Conservation (phyloP, 148 eudicot species). For the Fallopia convolvulus region DNA sequence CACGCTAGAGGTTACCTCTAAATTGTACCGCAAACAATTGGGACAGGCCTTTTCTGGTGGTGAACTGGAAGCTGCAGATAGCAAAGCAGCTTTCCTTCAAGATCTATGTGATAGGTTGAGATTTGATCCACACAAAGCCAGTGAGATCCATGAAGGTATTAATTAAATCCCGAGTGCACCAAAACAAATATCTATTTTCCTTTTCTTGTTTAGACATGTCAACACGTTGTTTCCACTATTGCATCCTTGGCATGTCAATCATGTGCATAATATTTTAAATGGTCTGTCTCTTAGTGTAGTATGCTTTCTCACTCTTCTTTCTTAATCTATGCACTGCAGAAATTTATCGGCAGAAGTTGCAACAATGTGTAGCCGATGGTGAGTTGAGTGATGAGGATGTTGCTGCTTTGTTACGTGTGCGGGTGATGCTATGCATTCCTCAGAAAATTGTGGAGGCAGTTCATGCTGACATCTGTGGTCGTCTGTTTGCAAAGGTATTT, state of each 20-base stretch:
- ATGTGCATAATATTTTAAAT: neutral
- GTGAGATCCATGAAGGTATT: constrained; percentile 76
- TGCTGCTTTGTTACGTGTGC: constrained; percentile 55
- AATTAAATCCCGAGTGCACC: neutral
- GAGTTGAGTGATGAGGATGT: constrained; percentile 80
- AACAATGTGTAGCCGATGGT: constrained; percentile 70
- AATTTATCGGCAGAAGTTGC: constrained; percentile 87
- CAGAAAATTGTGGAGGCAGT: constrained; percentile 77
- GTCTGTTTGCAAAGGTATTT: constrained; percentile 76
- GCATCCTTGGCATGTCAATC: neutral
- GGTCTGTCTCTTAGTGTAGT: neutral
- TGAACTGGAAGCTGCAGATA: constrained; percentile 64
- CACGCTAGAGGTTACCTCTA: constrained; percentile 60
- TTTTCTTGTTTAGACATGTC: neutral
- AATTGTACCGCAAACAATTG: constrained; percentile 69
- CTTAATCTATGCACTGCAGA: constrained; percentile 27
- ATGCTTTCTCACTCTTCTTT: neutral
- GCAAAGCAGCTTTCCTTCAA: constrained; percentile 91
- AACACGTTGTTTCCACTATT: neutral
- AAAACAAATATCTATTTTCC: neutral
- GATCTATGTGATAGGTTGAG: constrained; percentile 64
- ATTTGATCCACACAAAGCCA: constrained; percentile 78
- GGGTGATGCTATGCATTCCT: constrained; percentile 83
- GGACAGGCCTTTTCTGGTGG: constrained; percentile 74
- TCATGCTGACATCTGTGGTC: constrained; percentile 85